Evolutionary conservation across 2,329 filamentous ascomycete species (phyloP), one percentile per base, ranked within the genome.

Genomic region (Aspergillus sp.): DNA sequence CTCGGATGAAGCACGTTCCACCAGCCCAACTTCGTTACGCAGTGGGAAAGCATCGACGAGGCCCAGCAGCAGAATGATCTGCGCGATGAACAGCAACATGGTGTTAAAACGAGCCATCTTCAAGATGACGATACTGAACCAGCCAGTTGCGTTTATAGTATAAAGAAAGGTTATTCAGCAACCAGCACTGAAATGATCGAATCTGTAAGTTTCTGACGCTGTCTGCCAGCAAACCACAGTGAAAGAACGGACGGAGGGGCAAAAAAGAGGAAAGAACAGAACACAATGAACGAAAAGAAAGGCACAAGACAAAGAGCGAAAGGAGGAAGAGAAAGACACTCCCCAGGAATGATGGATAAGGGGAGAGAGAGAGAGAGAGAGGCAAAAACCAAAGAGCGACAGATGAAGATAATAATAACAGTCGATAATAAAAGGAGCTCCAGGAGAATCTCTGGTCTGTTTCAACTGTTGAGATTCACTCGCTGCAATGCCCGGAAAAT

Each of bases 11-110:
- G 26, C 39, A 10, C 36, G 36, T 2, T 27, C 8, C 10, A 40
- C 39, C 8, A 33, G 6, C 7, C 13, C 13, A n/a, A 27, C 5
- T 5, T 33, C 49, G 4, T 54, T 19, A 19, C 19, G 51, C 8
- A 50, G 49, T 7, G 67, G 67, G 6, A 59, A 54, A 11, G 68
- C 67, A 40, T 56, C 51, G 33, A 61, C 60, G 26, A 62, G 42
- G 5, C 62, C 57, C 29, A 68, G 39, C 10, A 68, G 46, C 6
- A 69, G 47, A 7, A 66, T 47, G 34, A 69, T 26, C 35, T 65
- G 62, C 7, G 60, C 52, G 11, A 61, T 28, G 8, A 62, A 54
- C 13, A 62, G 53, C 13, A 60, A 54, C 35, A 57, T 47, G 2
- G 54, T 48, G 38, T 54, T 49, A 13, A 60, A 48, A 36, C 42